Base-by-base conservation (phyloP, 352 stramenopile genomes). In the Globisporangium canariense region DNA sequence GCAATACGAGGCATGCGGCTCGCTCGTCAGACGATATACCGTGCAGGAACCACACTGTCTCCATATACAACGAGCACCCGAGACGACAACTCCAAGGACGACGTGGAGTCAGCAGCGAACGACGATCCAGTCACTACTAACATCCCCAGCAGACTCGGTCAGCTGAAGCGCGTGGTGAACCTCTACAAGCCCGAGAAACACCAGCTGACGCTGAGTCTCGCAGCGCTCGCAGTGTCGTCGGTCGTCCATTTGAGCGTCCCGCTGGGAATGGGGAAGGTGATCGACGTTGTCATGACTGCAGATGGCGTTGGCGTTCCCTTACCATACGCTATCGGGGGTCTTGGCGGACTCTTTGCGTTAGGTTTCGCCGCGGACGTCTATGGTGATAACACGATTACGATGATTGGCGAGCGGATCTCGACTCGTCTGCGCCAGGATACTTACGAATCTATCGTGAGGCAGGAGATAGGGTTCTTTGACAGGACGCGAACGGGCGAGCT, bases 401-500 rank as follows among this genome's bases (percentile, higher is more conserved):
- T 43, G 38, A 94, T 94, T 60, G 87, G 85, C 65, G 87, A 93
- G 69, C 77, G 87, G 60, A 93, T 95, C 70, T 88, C 82, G 30
- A 91, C 87, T 61, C 79, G 83, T 2, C 70, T 95, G 28, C 75
- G 87, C 46, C 85, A 93, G 65, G 75, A 85, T 58, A 90, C 83
- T 54, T 95, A 93, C 69, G 79, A 72, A 46, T 91, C 84, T 11
- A 90, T 95, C 54, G 50, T 95, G 56, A 70, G 66, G 30, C 93
- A 98, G 65, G 94, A 98, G 53, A 64, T 96, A 36, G 78, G 76
- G 11, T 98, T 98, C 74, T 98, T 98, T 51, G 94, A 98, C 73
- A 34, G 64, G 18, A 91, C 79, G 6, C 83, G 89, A 59, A 96
- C 90, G 3, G 94, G 94, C 10, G 93, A 98, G 62, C 79, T 98